A percentile compares a stretch with the other conserved stretches of the same genome.
These are phyloP conservation scores for Pascua guehoae DNA, from an alignment of 1,284 basidiomycete genomes.

Conservation along the genomic window DNA sequence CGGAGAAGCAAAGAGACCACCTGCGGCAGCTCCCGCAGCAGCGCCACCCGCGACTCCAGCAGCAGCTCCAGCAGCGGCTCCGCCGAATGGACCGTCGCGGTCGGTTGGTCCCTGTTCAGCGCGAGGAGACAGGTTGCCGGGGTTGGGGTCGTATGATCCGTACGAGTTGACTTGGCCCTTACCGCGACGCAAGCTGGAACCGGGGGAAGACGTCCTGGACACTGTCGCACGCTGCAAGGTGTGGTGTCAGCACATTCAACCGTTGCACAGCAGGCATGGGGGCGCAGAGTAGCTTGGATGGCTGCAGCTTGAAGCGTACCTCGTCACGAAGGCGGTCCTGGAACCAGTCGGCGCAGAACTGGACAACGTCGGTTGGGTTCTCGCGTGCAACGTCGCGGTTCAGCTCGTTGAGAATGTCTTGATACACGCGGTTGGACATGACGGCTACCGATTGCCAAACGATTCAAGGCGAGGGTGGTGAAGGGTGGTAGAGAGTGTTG, in stretches of 20 bases:
- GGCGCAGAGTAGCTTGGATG: no score
- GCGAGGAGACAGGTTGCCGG: constrained; percentile 44
- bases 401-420: constrained; percentile 68
- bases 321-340: constrained; percentile 54
- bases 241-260: background rate
- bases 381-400: constrained; percentile 79
- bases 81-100: constrained; percentile 35
- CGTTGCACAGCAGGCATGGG: no score
- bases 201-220: no score
- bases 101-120: constrained; percentile 45
- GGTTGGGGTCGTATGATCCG: constrained; percentile 44
- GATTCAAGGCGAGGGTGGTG: background rate
- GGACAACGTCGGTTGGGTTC: constrained; percentile 82
- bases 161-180: no score
- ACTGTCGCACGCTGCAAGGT: constrained; percentile 3
- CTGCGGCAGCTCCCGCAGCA: constrained; percentile 23
- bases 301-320: constrained; percentile 21
- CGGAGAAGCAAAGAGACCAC: constrained; percentile 22
- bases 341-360: constrained; percentile 96
- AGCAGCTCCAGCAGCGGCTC: constrained; percentile 30
- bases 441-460: background rate
- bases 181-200: no score
- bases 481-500: background rate
- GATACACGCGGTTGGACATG: constrained; percentile 16
- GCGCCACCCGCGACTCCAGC: constrained; percentile 8